phyloP scores from a whole-genome alignment of 306 rosid genomes.

The Purshia tridentata region DNA sequence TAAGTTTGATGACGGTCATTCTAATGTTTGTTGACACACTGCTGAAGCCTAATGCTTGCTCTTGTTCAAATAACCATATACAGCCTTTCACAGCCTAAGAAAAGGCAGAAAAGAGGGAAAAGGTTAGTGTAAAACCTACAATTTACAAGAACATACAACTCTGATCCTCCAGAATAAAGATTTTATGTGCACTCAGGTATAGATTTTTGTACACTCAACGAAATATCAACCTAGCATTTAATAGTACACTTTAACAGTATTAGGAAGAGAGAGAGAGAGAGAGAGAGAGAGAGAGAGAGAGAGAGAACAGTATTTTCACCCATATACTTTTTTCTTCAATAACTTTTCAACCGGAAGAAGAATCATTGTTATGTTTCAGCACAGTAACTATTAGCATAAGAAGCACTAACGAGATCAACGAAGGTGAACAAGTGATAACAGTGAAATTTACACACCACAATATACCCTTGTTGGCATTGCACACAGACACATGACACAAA shows the following conservation, averaged over 20 bases:
- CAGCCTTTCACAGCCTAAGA: constrained; percentile 77
- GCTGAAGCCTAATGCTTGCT: constrained; percentile 98
- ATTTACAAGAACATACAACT: constrained; percentile 21
- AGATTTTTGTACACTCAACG: not conserved
- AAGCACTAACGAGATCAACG: no score
- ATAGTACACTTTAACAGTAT: no score
- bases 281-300: no score
- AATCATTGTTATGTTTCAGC: not conserved
- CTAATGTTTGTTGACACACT: constrained; percentile 95
- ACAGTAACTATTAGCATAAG: not conserved
- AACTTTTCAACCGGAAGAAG: not conserved
- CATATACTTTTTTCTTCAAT: not conserved
- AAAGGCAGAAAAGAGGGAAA: constrained; percentile 16
- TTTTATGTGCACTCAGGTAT: not conserved
- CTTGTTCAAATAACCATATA: constrained; percentile 97
- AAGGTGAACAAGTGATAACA: no score
- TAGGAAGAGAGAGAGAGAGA: no score
- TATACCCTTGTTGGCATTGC: no score
- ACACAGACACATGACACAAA: no score
- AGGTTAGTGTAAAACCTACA: constrained; percentile 12
- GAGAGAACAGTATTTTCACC: not conserved
- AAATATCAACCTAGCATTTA: no score
- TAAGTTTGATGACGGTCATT: constrained; percentile 95
- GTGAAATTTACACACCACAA: no score
- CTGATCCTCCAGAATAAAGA: not conserved